A percentile compares a stretch with the other conserved stretches of the same genome.
phyloP scores from a whole-genome alignment of 305 asterid species.

The Fraxinus baroniana region DNA sequence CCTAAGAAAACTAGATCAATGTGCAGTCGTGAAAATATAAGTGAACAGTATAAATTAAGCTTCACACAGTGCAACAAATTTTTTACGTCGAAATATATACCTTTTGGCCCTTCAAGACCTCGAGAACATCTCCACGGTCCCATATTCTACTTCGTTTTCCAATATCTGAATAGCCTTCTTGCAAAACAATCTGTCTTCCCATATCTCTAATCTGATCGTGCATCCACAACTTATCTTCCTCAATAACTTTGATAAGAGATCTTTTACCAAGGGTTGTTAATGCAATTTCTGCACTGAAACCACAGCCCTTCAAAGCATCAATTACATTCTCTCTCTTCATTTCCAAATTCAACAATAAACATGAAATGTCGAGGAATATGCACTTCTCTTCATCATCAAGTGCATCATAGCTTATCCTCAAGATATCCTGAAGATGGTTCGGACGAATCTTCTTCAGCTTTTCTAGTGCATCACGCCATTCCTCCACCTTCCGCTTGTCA shows the following conservation, averaged over 20 bases:
- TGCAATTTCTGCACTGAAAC: conserved; percentile 28
- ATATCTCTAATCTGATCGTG: conserved; percentile 40
- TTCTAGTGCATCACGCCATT: conserved; percentile 28
- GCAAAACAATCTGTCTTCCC: conserved; percentile 33
- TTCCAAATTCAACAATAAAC: conserved; percentile 30
- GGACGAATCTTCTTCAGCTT: conserved; percentile 34
- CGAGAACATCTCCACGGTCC: conserved; percentile 23
- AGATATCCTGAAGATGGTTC: conserved; percentile 24
- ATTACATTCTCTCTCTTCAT: conserved; percentile 27
- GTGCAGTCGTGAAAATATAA: not conserved
- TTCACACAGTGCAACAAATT: not conserved
- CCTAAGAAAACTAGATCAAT: not conserved
- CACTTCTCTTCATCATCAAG: conserved; percentile 35
- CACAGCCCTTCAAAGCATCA: conserved; percentile 36
- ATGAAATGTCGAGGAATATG: conserved; percentile 38
- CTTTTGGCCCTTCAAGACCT: conserved; percentile 27
- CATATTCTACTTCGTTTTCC: conserved; percentile 37
- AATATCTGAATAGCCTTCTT: conserved; percentile 21
- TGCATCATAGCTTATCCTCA: conserved; percentile 34
- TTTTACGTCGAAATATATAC: conserved; percentile 10
- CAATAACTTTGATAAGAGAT: conserved; percentile 31
- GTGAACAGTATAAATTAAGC: not conserved
- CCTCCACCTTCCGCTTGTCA: conserved; percentile 28
- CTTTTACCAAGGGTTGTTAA: conserved; percentile 21
- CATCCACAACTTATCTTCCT: conserved; percentile 33